Conservation (phyloP, 345 rosid species). For the Moringa oleifera region DNA sequence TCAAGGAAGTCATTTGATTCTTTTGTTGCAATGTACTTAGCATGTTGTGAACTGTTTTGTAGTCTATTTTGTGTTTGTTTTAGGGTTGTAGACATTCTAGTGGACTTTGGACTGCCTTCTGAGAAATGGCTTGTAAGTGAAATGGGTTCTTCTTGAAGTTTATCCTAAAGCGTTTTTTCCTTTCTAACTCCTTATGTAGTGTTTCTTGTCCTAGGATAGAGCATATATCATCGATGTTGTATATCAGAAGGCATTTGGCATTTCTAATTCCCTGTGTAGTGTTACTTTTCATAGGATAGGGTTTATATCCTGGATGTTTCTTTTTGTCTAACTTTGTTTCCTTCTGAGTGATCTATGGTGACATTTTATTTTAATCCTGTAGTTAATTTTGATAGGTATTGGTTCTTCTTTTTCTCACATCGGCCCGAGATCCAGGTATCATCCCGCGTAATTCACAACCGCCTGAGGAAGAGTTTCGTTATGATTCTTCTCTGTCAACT, state of each 20-base stretch:
- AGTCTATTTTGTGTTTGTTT: too few relatives aligned
- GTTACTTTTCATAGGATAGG: not conserved
- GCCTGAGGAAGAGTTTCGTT: conserved; percentile 83
- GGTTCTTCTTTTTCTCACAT: conserved; percentile 78
- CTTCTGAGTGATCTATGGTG: conserved; percentile 5
- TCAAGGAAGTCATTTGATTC: not conserved
- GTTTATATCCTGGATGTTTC: too few relatives aligned
- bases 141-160: too few relatives aligned
- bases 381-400: conserved; percentile 57
- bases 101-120: too few relatives aligned
- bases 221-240: too few relatives aligned
- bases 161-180: too few relatives aligned
- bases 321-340: not conserved
- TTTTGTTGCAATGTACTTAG: not conserved
- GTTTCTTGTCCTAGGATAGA: too few relatives aligned
- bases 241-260: not conserved
- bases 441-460: conserved; percentile 87
- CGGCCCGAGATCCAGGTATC: conserved; percentile 94
- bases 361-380: conserved; percentile 14
- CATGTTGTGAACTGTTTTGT: not conserved
- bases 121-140: not conserved
- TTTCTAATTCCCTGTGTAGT: not conserved
- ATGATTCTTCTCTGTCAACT: conserved; percentile 49
- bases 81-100: too few relatives aligned
- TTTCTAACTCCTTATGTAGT: too few relatives aligned